phyloP scores from a whole-genome alignment of 169 alveolate species.

The Plasmodium vivax region DNA sequence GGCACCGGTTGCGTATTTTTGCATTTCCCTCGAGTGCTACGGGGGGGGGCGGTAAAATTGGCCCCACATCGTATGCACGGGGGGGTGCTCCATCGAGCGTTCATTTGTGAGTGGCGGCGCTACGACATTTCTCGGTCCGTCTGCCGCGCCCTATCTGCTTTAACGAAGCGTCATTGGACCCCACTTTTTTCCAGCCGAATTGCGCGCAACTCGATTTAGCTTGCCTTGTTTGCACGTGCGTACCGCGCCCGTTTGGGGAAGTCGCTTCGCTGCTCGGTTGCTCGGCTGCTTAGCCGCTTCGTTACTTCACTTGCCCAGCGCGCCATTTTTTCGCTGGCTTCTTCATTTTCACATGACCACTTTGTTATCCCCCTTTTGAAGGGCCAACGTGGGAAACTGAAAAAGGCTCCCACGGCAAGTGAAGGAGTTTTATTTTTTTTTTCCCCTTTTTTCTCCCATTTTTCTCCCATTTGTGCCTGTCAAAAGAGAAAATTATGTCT shows the following conservation, averaged over 20 bases:
- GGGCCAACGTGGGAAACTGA: neutral
- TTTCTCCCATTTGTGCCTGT: neutral
- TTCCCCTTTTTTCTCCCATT: too few species aligned
- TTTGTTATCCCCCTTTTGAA: neutral
- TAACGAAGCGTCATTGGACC: neutral
- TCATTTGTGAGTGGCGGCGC: neutral
- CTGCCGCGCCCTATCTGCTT: neutral
- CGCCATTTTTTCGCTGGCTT: neutral
- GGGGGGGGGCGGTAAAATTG: neutral
- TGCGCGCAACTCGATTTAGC: neutral
- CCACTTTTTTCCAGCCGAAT: neutral
- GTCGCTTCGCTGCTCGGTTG: neutral
- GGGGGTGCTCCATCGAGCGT: neutral
- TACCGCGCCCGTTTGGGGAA: neutral
- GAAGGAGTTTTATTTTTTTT: neutral
- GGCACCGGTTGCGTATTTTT: neutral
- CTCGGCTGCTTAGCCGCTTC: neutral
- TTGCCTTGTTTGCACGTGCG: neutral
- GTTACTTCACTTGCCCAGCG: neutral
- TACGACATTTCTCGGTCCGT: neutral
- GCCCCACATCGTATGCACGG: neutral
- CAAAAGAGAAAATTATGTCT: neutral
- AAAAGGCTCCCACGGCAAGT: neutral
- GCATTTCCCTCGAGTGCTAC: neutral
- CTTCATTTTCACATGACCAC: neutral